Base-by-base conservation (phyloP, 192 early-diverging fungal genomes). In the Borealophlyctis nickersoniae region DNA sequence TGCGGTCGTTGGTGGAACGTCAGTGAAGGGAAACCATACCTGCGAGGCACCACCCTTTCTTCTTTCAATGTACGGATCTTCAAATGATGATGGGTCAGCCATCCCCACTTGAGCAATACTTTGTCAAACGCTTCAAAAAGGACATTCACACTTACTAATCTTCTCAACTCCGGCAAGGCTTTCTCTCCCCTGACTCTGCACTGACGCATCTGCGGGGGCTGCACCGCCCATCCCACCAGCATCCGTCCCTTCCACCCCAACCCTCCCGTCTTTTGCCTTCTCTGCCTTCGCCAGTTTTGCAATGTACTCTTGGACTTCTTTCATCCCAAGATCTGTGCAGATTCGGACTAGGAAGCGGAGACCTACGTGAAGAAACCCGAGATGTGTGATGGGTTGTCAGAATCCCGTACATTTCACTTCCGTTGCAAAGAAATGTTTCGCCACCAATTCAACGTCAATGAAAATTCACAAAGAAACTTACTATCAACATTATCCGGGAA, bases 401-500 rank as follows among this genome's bases (percentile, higher is more conserved):
- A 16, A 53, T 48, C 9, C 7, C 19, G 27, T 24, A 7, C 19
- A 53, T 9, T 5, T 9, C 19, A 24, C 14, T 14, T 11, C 27
- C 24, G 31, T 32, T 57, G 31, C 16, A 51, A 58, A 1, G 30
- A 36, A n/a, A 58, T 33, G 39, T 48, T 34, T 3, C 27, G 27
- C 13, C 39, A 56, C 62, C n/a, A 1, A n/a, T n/a, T n/a, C n/a
- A n/a, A n/a, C n/a, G n/a, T n/a, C n/a, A n/a, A n/a, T n/a, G n/a
- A n/a, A n/a, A n/a, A n/a, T n/a, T n/a, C n/a, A n/a, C n/a, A n/a
- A n/a, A n/a, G n/a, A 24, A 31, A 49, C 79, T 57, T 45, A 79
- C 81, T 81, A 67, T 85, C 83, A 45, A 76, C 63, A 64, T 84
- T 82, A 23, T 83, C 81, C 9, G 83, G 83, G 63, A 76, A 83